Conservation (phyloP, 2,329 filamentous ascomycete species). For the Beauveria varroae region DNA sequence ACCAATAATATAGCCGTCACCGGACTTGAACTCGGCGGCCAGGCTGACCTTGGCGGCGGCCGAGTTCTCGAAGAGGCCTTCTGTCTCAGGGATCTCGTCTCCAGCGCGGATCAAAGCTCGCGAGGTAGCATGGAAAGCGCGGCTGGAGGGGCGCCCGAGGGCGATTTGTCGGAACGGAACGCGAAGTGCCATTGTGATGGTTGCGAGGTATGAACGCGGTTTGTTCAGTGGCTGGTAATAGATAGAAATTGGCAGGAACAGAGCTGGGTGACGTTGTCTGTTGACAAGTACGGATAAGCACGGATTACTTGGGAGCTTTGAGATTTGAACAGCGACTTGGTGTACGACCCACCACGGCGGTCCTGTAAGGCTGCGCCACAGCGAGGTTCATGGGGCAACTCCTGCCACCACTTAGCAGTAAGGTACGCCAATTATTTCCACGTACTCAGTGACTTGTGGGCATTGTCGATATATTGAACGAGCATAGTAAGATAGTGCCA, state of each 20-base stretch:
- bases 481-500: too few relatives aligned
- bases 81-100: slow-evolving; percentile 69
- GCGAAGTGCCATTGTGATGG: slow-evolving; percentile 29
- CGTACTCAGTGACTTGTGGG: too few relatives aligned
- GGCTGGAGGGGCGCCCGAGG: slow-evolving; percentile 23
- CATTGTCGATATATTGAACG: too few relatives aligned
- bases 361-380: too few relatives aligned
- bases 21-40: slow-evolving; percentile 61
- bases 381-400: too few relatives aligned
- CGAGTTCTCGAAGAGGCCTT: slow-evolving; percentile 74
- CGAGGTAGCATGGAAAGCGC: slow-evolving; percentile 57
- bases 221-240: neutral
- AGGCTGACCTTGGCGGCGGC: slow-evolving; percentile 90
- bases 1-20: slow-evolving; percentile 76
- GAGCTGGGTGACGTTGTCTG: neutral
- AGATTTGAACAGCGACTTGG: too few relatives aligned
- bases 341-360: too few relatives aligned
- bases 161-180: slow-evolving; percentile 26
- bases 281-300: neutral
- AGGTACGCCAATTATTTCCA: too few relatives aligned
- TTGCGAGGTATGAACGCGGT: neutral
- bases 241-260: neutral
- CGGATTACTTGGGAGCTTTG: neutral
- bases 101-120: slow-evolving; percentile 64
- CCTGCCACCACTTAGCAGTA: too few relatives aligned